Evolutionary conservation across 495 filamentous ascomycete genomes (phyloP).

Genomic region (Penicillium pulvis): DNA sequence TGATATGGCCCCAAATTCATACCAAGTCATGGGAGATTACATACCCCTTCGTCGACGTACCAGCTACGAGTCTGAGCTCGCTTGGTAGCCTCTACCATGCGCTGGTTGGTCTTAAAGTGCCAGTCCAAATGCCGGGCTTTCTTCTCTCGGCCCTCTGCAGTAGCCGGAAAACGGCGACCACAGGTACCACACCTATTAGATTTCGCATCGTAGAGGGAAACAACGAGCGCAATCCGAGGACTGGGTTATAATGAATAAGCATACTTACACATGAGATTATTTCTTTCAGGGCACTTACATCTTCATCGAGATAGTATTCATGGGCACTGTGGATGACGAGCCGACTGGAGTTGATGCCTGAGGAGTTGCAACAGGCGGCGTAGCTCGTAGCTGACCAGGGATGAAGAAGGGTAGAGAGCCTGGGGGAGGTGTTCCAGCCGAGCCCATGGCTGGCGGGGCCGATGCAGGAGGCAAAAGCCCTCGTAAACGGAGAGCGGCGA

Average conservation of each 20-base stretch:
- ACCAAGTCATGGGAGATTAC: slow-evolving; percentile 30
- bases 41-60: slow-evolving; percentile 89
- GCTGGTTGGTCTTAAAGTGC: slow-evolving; percentile 94
- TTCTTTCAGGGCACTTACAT: slow-evolving; percentile 54
- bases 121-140: slow-evolving; percentile 96
- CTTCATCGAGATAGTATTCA: slow-evolving; percentile 76
- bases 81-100: slow-evolving; percentile 77
- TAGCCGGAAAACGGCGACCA: slow-evolving; percentile 78
- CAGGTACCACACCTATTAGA: slow-evolving; percentile 89
- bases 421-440: slow-evolving; percentile 22
- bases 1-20: slow-evolving; percentile 3
- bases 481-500: slow-evolving; percentile 49
- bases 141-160: slow-evolving; percentile 74
- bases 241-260: slow-evolving; percentile 49
- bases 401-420: slow-evolving; percentile 43
- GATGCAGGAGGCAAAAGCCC: slow-evolving; percentile 48
- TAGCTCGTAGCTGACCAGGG: slow-evolving; percentile 42
- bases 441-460: slow-evolving; percentile 31
- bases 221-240: slow-evolving; percentile 71
- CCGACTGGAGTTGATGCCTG: slow-evolving; percentile 28
- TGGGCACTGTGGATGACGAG: slow-evolving; percentile 60
- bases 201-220: slow-evolving; percentile 71
- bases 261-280: background rate
- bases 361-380: slow-evolving; percentile 36
- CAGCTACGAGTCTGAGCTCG: slow-evolving; percentile 86